Conservation (phyloP, 2,329 filamentous ascomycete species). For the Aspergillus fischeri region DNA sequence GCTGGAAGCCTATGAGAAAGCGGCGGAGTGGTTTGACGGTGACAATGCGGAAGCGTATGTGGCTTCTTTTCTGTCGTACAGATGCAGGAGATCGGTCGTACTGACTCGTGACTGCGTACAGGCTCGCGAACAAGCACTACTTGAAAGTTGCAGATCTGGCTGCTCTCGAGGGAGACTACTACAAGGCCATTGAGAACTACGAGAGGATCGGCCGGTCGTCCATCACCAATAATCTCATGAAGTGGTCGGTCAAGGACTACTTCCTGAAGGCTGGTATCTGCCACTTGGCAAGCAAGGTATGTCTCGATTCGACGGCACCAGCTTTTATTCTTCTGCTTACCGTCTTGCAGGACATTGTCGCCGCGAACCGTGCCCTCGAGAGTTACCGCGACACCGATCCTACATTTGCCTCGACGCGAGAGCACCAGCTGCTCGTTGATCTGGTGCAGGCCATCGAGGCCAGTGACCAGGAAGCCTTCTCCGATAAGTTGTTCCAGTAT, state of each 20-base stretch:
- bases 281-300: slow-evolving; percentile 64
- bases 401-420: slow-evolving; percentile 70
- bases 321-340: not conserved
- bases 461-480: slow-evolving; percentile 76
- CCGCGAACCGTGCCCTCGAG: slow-evolving; percentile 72
- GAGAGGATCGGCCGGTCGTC: slow-evolving; percentile 76
- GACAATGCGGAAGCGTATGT: slow-evolving; percentile 75
- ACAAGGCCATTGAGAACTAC: slow-evolving; percentile 74
- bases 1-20: slow-evolving; percentile 76
- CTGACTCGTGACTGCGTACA: slow-evolving; percentile 29
- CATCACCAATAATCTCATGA: slow-evolving; percentile 87
- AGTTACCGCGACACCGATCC: slow-evolving; percentile 77
- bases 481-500: slow-evolving; percentile 81
- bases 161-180: slow-evolving; percentile 78
- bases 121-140: slow-evolving; percentile 87
- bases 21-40: slow-evolving; percentile 83
- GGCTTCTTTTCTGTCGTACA: not conserved
- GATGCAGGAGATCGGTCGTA: not conserved
- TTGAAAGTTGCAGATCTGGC: slow-evolving; percentile 87
- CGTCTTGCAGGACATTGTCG: slow-evolving; percentile 62
- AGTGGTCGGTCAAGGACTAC: slow-evolving; percentile 92
- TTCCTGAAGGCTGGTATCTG: slow-evolving; percentile 92
- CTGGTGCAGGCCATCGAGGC: slow-evolving; percentile 70
- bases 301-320: not conserved
- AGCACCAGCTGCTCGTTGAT: slow-evolving; percentile 76